phyloP scores from a whole-genome alignment of 495 filamentous ascomycete genomes.

The Penicillium crystallinum region DNA sequence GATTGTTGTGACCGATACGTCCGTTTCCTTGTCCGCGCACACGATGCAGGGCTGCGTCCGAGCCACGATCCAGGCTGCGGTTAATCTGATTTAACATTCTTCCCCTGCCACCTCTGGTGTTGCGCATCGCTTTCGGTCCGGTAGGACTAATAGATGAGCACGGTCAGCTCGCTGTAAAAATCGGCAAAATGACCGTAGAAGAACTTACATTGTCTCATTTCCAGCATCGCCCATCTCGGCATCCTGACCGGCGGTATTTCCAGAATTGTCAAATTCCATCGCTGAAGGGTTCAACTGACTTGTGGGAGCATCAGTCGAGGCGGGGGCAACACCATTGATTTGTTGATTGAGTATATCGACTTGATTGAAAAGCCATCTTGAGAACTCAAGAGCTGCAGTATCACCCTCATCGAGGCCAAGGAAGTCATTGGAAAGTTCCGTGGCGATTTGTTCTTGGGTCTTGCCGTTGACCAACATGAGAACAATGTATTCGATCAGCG shows the following conservation, averaged over 20 bases:
- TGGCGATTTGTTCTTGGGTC: slow-evolving; percentile 79
- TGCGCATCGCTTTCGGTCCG: slow-evolving; percentile 92
- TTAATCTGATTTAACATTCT: slow-evolving; percentile 85
- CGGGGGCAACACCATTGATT: slow-evolving; percentile 43
- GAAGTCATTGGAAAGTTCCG: slow-evolving; percentile 84
- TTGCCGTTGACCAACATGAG: slow-evolving; percentile 95
- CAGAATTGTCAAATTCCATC: slow-evolving; percentile 21
- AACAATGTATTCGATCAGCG: slow-evolving; percentile 91
- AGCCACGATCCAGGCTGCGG: slow-evolving; percentile 73
- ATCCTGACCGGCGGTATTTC: slow-evolving; percentile 41
- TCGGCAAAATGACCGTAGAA: background rate
- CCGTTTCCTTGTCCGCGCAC: slow-evolving; percentile 69
- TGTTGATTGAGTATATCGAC: slow-evolving; percentile 62
- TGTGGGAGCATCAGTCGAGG: slow-evolving; percentile 12
- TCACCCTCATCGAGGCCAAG: slow-evolving; percentile 79
- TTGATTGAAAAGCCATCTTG: slow-evolving; percentile 87
- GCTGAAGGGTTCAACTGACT: slow-evolving; percentile 35
- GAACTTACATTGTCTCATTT: slow-evolving; percentile 64
- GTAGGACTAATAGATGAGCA: slow-evolving; percentile 63
- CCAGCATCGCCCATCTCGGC: slow-evolving; percentile 65
- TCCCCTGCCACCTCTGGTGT: slow-evolving; percentile 56
- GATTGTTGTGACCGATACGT: slow-evolving; percentile 68
- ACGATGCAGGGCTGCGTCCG: slow-evolving; percentile 73
- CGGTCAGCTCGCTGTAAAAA: slow-evolving; percentile 7
- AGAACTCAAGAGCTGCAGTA: slow-evolving; percentile 74